Conservation (phyloP, 495 filamentous ascomycete genomes). For the Lasiosphaeriaceae sp. region DNA sequence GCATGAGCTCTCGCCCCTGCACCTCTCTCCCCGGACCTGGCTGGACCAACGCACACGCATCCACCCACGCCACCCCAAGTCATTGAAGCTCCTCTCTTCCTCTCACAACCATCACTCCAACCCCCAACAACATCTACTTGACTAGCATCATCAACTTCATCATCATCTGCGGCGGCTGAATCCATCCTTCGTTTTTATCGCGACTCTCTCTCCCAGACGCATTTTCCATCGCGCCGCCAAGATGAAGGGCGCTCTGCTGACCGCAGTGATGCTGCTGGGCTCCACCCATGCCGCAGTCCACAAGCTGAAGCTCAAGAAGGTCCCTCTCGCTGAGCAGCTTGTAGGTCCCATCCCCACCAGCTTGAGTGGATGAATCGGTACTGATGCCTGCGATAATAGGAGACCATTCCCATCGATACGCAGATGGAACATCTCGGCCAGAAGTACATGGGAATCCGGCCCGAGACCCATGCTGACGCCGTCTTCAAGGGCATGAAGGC, state of each 20-base stretch:
- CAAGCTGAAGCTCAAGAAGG: slow-evolving; percentile 95
- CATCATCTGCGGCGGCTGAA: neutral
- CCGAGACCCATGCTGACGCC: slow-evolving; percentile 63
- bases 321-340: slow-evolving; percentile 87
- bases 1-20: neutral
- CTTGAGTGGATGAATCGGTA: neutral
- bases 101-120: neutral
- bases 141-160: slow-evolving; percentile 6
- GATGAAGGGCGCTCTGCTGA: slow-evolving; percentile 79
- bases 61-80: neutral
- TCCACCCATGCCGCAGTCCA: slow-evolving; percentile 79
- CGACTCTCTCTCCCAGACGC: neutral
- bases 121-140: neutral
- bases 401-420: slow-evolving; percentile 70
- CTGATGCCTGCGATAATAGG: slow-evolving; percentile 43
- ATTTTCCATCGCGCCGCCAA: slow-evolving; percentile 26
- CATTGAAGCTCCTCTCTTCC: neutral
- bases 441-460: slow-evolving; percentile 86
- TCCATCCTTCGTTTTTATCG: neutral
- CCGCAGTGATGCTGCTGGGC: slow-evolving; percentile 79
- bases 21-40: neutral
- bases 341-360: slow-evolving; percentile 49
- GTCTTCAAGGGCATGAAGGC: slow-evolving; percentile 74
- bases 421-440: slow-evolving; percentile 80
- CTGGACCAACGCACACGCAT: neutral